phyloP scores from a whole-genome alignment of 2,329 filamentous ascomycete species.

The Claviceps cyperi region DNA sequence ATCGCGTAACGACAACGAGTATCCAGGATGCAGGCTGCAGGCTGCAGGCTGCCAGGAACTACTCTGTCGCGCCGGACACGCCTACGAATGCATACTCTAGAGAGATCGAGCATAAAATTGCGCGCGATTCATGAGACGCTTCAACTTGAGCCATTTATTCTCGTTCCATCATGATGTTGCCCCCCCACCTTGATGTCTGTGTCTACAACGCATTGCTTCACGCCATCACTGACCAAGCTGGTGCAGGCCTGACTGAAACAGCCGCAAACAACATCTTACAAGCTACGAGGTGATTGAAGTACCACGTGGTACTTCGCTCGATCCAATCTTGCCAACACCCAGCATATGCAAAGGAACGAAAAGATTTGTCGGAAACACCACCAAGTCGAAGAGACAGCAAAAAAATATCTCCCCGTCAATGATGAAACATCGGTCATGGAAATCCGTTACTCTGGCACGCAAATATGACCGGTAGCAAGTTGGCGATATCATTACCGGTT shows the following conservation, averaged over 20 bases:
- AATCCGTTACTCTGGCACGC: conserved; percentile 37
- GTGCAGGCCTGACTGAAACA: too few species aligned
- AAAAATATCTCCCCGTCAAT: conserved; percentile 8
- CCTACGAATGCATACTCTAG: too few species aligned
- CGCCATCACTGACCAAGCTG: too few species aligned
- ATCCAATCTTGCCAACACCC: not conserved
- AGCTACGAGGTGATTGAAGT: too few species aligned
- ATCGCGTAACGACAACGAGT: not conserved
- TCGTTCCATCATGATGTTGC: too few species aligned
- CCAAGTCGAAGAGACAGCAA: conserved; percentile 12
- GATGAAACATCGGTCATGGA: conserved; percentile 13
- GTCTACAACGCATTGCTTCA: too few species aligned
- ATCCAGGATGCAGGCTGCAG: not conserved
- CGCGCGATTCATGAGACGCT: too few species aligned
- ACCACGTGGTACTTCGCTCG: not conserved
- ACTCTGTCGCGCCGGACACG: too few species aligned
- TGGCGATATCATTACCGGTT: conserved; percentile 36
- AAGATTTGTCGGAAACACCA: conserved; percentile 18
- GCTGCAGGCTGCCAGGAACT: not conserved
- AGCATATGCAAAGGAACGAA: not conserved
- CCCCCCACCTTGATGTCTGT: too few species aligned
- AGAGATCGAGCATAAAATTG: too few species aligned
- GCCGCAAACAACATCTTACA: too few species aligned
- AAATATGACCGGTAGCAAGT: conserved; percentile 47
- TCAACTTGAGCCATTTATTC: too few species aligned